A percentile compares a stretch with the other conserved stretches of the same genome.
Conservation (phyloP, 2,329 filamentous ascomycete species). For the Colletotrichum zoysiae region DNA sequence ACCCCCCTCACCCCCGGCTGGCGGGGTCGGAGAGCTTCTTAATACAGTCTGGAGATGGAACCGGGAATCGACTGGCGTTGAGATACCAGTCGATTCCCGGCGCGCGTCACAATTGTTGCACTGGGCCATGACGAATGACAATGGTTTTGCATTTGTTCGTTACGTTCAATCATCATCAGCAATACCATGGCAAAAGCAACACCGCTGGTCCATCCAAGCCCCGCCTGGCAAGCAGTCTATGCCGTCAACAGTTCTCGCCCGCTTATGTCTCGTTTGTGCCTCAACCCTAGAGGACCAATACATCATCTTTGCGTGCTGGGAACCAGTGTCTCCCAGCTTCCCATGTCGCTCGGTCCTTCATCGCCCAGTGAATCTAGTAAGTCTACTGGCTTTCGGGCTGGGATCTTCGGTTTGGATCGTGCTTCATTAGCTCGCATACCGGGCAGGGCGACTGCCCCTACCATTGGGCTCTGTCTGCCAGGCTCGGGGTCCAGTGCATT, state of each 20-base stretch:
- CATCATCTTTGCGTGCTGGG: conserved; percentile 51
- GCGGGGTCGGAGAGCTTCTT: neutral
- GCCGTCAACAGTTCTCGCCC: conserved; percentile 4
- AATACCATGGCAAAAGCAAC: neutral
- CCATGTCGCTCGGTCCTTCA: conserved; percentile 57
- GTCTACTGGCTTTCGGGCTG: conserved; percentile 48
- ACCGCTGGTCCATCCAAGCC: neutral
- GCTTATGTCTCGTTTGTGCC: neutral
- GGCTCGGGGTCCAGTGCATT: conserved; percentile 23
- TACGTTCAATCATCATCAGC: conserved; percentile 6
- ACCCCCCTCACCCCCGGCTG: neutral
- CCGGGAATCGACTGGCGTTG: neutral
- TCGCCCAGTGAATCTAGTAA: conserved; percentile 64
- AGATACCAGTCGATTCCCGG: conserved; percentile 17
- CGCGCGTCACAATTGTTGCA: conserved; percentile 1
- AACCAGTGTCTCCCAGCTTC: conserved; percentile 68
- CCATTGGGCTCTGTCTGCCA: conserved; percentile 36
- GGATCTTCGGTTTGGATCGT: conserved; percentile 37
- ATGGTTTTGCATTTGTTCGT: conserved; percentile 12
- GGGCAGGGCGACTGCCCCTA: conserved; percentile 36
- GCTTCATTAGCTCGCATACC: conserved; percentile 37
- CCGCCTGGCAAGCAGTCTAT: neutral
- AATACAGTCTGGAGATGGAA: conserved; percentile 5
- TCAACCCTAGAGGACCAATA: neutral
- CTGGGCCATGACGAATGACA: conserved; percentile 8